Evolutionary conservation across 805 yeast genomes (phyloP).

Genomic region (Candida montana): DNA sequence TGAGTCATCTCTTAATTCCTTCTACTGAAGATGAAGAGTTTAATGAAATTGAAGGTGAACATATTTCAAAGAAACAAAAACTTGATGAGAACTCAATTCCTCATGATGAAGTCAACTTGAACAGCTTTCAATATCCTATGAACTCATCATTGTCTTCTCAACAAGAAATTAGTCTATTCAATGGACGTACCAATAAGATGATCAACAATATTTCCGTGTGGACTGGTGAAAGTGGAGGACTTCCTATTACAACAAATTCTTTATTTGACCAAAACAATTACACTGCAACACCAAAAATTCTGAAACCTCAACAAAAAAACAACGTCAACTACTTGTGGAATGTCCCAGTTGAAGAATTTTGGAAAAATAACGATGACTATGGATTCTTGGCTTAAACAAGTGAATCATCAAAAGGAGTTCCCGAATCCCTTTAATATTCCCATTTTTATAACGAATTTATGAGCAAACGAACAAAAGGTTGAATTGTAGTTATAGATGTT

Average conservation of each 20-base stretch:
- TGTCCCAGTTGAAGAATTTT: conserved; percentile 39
- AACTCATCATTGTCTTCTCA: conserved; percentile 14
- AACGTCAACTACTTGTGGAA: conserved; percentile 20
- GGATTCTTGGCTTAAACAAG: conserved; percentile 37
- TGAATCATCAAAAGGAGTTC: background rate
- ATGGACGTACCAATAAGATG: conserved; percentile 52
- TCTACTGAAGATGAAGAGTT: conserved; percentile 29
- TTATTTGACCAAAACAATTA: conserved; percentile 22
- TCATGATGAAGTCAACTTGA: conserved; percentile 14
- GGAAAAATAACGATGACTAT: conserved; percentile 44
- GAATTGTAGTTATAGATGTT: no score
- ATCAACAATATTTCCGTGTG: conserved; percentile 55
- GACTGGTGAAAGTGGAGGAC: conserved; percentile 44
- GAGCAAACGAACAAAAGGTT: no score
- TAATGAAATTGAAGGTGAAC: conserved; percentile 15
- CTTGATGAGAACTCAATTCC: conserved; percentile 10
- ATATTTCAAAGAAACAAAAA: conserved; percentile 10
- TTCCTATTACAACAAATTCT: conserved; percentile 20
- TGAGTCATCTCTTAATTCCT: conserved; percentile 43
- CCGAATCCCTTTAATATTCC: background rate
- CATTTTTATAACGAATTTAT: conserved; percentile 4
- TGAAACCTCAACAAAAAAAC: background rate
- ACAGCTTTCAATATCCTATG: conserved; percentile 17
- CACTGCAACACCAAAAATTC: conserved; percentile 2
- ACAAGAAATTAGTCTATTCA: conserved; percentile 21